Conservation (phyloP, 2,329 filamentous ascomycete species). For the Fusarium pseudonygamai region DNA sequence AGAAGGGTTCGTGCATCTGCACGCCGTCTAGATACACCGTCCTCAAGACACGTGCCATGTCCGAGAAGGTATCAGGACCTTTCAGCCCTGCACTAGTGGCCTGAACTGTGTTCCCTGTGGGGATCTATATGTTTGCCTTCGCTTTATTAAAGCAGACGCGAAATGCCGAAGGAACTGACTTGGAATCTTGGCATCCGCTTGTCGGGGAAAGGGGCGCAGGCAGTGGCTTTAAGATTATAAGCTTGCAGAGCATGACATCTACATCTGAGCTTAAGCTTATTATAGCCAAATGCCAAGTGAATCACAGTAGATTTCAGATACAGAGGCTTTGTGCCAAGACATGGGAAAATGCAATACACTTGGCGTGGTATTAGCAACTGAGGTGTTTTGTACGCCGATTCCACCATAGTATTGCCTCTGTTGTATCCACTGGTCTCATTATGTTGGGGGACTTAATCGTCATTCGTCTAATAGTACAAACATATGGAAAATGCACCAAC, state of each 20-base stretch:
- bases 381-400: constrained; percentile 18
- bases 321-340: not conserved
- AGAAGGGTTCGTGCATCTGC: not conserved
- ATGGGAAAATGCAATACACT: not conserved
- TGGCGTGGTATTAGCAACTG: constrained; percentile 3
- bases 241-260: not conserved
- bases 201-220: not conserved
- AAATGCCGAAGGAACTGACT: constrained; percentile 18
- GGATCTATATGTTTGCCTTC: constrained; percentile 21
- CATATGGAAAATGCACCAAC: not conserved
- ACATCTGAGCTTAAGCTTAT: not conserved
- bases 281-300: not conserved
- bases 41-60: constrained; percentile 14
- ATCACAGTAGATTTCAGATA: not conserved
- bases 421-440: constrained; percentile 27
- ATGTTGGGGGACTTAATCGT: constrained; percentile 25
- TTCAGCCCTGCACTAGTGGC: constrained; percentile 23
- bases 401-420: constrained; percentile 13
- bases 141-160: constrained; percentile 10
- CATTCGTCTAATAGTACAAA: constrained; percentile 31
- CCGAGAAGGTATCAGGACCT: constrained; percentile 2
- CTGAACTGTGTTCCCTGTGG: not conserved
- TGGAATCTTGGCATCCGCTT: not conserved
- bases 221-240: not conserved
- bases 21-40: not conserved